phyloP scores from a whole-genome alignment of 139 green algal genomes.

The Picochlorum sp. region DNA sequence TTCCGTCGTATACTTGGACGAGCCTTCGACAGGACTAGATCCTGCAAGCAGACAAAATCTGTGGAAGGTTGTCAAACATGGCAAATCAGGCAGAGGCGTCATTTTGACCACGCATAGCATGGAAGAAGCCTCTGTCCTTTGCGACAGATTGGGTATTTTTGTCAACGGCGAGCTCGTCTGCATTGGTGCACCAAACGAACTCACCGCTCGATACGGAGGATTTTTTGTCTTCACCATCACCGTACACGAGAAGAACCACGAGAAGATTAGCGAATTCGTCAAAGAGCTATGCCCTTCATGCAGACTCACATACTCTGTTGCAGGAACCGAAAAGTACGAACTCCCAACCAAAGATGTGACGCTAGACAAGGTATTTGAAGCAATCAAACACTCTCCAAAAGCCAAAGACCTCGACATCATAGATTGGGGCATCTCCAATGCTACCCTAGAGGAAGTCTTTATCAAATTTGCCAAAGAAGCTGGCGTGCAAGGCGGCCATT shows the following conservation, averaged over 20 bases:
- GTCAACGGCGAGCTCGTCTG: constrained; percentile 76
- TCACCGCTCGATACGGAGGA: constrained; percentile 70
- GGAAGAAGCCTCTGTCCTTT: constrained; percentile 92
- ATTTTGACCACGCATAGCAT: constrained; percentile 94
- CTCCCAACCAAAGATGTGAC: constrained; percentile 44
- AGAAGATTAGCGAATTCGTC: constrained; percentile 37
- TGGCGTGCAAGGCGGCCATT: constrained; percentile 25
- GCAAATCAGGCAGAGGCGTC: constrained; percentile 58
- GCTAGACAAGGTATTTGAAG: constrained; percentile 52
- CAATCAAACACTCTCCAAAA: constrained; percentile 37
- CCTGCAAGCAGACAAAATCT: constrained; percentile 77
- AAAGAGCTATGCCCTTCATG: constrained; percentile 35
- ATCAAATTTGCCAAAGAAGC: constrained; percentile 35
- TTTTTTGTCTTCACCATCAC: constrained; percentile 77
- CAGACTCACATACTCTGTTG: constrained; percentile 59
- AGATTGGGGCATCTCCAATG: constrained; percentile 87
- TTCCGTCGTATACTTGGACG: constrained; percentile 79
- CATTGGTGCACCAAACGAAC: constrained; percentile 79
- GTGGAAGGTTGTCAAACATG: constrained; percentile 81
- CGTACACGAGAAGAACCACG: constrained; percentile 35
- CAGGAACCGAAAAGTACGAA: constrained; percentile 67
- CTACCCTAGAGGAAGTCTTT: constrained; percentile 87
- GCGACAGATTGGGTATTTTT: constrained; percentile 90
- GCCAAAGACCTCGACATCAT: constrained; percentile 39
- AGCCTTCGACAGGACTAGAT: constrained; percentile 84